Percentiles rank a stretch among this genome's conserved stretches.
Evolutionary conservation across 306 rosid genomes (phyloP).

Genomic region (Astragalus glycyphyllos): DNA sequence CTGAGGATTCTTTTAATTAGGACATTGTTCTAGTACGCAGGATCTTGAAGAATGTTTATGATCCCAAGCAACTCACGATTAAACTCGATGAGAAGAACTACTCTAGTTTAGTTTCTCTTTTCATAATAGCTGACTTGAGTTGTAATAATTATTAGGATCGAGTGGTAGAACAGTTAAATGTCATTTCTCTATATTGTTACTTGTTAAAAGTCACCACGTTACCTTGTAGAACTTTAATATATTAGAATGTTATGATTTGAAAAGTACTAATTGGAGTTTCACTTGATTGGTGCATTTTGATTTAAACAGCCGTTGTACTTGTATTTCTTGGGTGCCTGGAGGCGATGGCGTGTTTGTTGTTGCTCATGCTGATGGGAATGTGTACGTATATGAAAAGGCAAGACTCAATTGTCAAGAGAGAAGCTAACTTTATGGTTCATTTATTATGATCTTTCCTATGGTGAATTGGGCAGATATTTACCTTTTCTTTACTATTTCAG

Average conservation of each 20-base stretch:
- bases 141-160: conserved; percentile 31
- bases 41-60: no score
- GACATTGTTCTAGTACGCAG: no score
- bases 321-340: conserved; percentile 91
- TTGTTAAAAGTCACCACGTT: conserved; percentile 16
- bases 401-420: conserved; percentile 49
- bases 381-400: conserved; percentile 91
- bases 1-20: no score
- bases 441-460: conserved; percentile 23
- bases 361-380: conserved; percentile 93
- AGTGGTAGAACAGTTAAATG: conserved; percentile 25
- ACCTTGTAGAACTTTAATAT: conserved; percentile 25
- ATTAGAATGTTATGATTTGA: conserved; percentile 32
- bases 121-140: conserved; percentile 16
- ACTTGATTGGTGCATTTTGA: conserved; percentile 50
- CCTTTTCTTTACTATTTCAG: conserved; percentile 52
- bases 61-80: no score
- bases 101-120: no score
- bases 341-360: conserved; percentile 92
- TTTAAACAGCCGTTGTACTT: conserved; percentile 86
- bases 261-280: conserved; percentile 28
- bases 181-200: conserved; percentile 6
- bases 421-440: conserved; percentile 31
- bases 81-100: no score
- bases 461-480: conserved; percentile 33